These are phyloP conservation scores for Euphorbia schlechtendalii DNA, from an alignment of 441 rosid genomes.

Conservation along the genomic window DNA sequence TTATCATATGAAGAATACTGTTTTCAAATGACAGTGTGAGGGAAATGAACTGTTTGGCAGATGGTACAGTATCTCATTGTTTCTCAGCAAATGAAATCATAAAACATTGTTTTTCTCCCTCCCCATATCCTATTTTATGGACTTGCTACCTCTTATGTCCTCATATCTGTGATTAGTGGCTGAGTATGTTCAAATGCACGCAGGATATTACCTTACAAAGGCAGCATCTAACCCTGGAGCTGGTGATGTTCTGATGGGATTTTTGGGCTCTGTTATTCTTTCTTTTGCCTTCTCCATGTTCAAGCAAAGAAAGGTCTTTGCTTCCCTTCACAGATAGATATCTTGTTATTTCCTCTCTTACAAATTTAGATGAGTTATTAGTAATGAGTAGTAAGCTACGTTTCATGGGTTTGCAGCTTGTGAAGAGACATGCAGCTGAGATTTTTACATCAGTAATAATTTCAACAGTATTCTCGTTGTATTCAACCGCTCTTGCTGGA, in stretches of 20 bases:
- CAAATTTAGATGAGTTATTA: neutral
- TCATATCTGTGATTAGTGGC: neutral
- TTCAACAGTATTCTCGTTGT: constrained; percentile 75
- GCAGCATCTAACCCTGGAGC: constrained; percentile 81
- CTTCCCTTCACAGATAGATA: neutral
- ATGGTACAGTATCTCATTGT: neutral
- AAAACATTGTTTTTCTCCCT: neutral
- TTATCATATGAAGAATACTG: too few species aligned
- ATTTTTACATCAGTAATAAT: constrained; percentile 81
- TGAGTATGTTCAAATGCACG: constrained; percentile 12
- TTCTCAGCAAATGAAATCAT: neutral
- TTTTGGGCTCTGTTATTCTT: constrained; percentile 91
- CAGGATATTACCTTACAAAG: constrained; percentile 86
- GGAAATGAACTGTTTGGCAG: neutral
- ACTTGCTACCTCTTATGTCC: neutral
- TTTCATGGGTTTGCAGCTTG: constrained; percentile 55
- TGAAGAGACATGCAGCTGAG: constrained; percentile 94
- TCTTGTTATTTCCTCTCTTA: neutral
- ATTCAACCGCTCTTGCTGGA: constrained; percentile 88
- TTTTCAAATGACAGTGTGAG: too few species aligned
- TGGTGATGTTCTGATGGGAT: constrained; percentile 93
- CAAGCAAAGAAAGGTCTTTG: constrained; percentile 79
- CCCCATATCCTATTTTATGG: neutral
- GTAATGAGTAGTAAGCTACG: neutral
- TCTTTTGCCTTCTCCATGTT: constrained; percentile 97